Conservation (phyloP, 495 filamentous ascomycete genomes). For the Daldinia loculata region DNA sequence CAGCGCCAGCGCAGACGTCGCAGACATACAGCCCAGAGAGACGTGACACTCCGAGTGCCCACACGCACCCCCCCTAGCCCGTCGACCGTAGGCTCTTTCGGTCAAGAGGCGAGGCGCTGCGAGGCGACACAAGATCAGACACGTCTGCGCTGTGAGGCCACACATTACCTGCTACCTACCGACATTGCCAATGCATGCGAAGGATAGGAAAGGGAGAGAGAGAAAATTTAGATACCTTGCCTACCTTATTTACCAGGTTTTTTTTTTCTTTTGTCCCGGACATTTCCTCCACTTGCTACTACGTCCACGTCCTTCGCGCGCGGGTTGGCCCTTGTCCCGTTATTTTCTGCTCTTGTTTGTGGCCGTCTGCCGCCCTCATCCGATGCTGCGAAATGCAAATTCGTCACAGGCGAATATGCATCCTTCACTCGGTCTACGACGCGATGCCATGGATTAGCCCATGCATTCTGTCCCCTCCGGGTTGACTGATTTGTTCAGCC, state of each 20-base stretch:
- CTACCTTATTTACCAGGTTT: slow-evolving; percentile 18
- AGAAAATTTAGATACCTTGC: slow-evolving; percentile 15
- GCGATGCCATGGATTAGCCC: slow-evolving; percentile 44
- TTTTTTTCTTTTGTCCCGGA: slow-evolving; percentile 7
- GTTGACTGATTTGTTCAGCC: slow-evolving; percentile 46
- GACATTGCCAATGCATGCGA: slow-evolving; percentile 34
- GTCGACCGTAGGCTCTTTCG: slow-evolving; percentile 43
- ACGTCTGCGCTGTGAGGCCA: slow-evolving; percentile 44
- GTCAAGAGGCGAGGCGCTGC: slow-evolving; percentile 45
- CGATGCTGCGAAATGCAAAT: slow-evolving; percentile 45
- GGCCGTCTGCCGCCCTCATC: slow-evolving; percentile 44
- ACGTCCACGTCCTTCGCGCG: slow-evolving; percentile 34
- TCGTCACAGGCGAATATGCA: slow-evolving; percentile 45
- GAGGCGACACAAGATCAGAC: slow-evolving; percentile 43
- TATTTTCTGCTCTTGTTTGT: slow-evolving; percentile 22
- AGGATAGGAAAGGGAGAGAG: slow-evolving; percentile 23
- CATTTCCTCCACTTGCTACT: slow-evolving; percentile 9
- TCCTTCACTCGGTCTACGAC: slow-evolving; percentile 44
- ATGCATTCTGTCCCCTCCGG: slow-evolving; percentile 40
- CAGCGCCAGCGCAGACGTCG: slow-evolving; percentile 46
- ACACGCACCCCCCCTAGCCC: slow-evolving; percentile 40
- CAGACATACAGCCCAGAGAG: slow-evolving; percentile 44
- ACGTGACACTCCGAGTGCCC: slow-evolving; percentile 42
- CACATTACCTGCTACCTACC: slow-evolving; percentile 40
- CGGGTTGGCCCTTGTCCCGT: slow-evolving; percentile 22